Conservation (phyloP, 106 monocot genomes). For the Triglochin maritima region DNA sequence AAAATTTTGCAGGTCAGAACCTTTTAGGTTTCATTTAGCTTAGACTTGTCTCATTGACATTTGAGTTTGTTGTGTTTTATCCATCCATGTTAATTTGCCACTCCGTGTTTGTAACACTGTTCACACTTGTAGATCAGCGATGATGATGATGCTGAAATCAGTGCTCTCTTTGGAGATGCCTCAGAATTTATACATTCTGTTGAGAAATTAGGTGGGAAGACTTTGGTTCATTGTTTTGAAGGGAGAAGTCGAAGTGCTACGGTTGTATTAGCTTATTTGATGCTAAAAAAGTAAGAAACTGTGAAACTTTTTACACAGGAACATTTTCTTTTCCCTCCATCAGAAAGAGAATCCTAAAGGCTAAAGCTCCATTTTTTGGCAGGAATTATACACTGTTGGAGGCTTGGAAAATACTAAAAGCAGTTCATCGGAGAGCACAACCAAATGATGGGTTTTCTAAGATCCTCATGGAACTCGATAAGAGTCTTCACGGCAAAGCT, state of each 20-base stretch:
- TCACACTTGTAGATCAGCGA: constrained; percentile 52
- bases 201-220: constrained; percentile 41
- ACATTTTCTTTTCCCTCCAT: too few species aligned
- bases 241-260: constrained; percentile 93
- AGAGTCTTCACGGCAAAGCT: constrained; percentile 40
- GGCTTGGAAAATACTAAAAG: constrained; percentile 74
- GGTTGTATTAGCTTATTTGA: constrained; percentile 71
- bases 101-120: too few species aligned
- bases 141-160: constrained; percentile 67
- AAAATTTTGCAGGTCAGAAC: too few species aligned
- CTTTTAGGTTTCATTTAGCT: too few species aligned
- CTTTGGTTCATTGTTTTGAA: constrained; percentile 94
- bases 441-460: constrained; percentile 85
- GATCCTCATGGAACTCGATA: constrained; percentile 51
- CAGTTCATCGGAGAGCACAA: constrained; percentile 67
- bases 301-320: not conserved
- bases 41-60: too few species aligned
- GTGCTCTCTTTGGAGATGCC: constrained; percentile 57
- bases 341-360: too few species aligned
- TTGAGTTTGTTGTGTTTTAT: too few species aligned
- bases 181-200: constrained; percentile 59
- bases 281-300: constrained; percentile 64
- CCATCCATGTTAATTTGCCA: too few species aligned
- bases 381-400: constrained; percentile 57
- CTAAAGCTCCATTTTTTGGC: not conserved